Conservation (phyloP, 75 land plant genomes). For the Adiantum capillusveneris region DNA sequence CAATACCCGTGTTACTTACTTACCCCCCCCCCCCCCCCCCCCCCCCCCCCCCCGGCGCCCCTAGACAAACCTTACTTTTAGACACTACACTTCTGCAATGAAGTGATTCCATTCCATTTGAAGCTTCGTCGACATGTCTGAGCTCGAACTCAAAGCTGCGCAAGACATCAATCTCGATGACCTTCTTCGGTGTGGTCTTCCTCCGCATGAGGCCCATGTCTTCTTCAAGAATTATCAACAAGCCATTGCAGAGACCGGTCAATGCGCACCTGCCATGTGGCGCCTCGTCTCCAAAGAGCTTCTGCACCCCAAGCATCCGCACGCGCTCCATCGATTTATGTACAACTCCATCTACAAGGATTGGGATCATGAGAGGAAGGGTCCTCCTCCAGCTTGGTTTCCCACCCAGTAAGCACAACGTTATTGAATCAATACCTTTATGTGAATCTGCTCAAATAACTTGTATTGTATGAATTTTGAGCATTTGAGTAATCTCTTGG, state of each 20-base stretch:
- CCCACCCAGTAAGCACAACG: constrained; percentile 73
- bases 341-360: constrained; percentile 67
- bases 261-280: constrained; percentile 33
- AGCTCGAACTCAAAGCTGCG: constrained; percentile 4
- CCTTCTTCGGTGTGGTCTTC: constrained; percentile 34
- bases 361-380: constrained; percentile 48
- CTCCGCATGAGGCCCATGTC: constrained; percentile 20
- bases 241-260: constrained; percentile 15
- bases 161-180: constrained; percentile 29
- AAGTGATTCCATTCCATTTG: too few relatives aligned
- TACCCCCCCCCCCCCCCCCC: too few relatives aligned
- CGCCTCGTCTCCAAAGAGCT: constrained; percentile 35
- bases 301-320: constrained; percentile 61
- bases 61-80: too few relatives aligned
- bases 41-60: too few relatives aligned
- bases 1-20: too few relatives aligned
- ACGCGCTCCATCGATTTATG: constrained; percentile 74
- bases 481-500: too few relatives aligned
- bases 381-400: constrained; percentile 86
- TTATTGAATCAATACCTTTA: too few relatives aligned
- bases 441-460: not conserved
- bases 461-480: not conserved
- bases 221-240: constrained; percentile 22
- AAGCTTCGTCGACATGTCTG: too few relatives aligned
- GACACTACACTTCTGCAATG: too few relatives aligned